Base-by-base conservation (phyloP, 306 rosid genomes). In the Vigna radiata region DNA sequence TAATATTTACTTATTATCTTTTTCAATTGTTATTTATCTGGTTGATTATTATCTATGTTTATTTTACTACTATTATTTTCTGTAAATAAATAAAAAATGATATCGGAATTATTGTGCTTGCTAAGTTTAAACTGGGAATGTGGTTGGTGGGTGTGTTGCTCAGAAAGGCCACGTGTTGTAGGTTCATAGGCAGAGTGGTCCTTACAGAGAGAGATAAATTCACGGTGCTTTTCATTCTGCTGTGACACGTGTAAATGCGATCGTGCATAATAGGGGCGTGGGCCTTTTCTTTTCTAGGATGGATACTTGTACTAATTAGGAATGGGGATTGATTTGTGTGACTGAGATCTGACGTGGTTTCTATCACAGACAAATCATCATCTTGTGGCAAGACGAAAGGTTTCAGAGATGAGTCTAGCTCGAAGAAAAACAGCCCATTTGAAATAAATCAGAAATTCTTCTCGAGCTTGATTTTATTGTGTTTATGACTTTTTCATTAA, bases 231-330 rank as follows among this genome's bases (percentile, higher is more conserved):
- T 69, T 48, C 78, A 41, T 81, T 52, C 39, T 48, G 47, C 3
- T 12, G 61, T 7, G 80, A 81, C 91, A 81, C 91, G 89, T 81
- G 81, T 81, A 70, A 19, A 68, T 56, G 61, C 2, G 31, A 78
- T 48, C 50, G 55, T 55, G 29, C 18, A 50, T 56, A 15, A 58
- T 68, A 4, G 19, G 19, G 27, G 19, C 10, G 66, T 53, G 77
- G 52, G 37, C 58, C 79, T 50, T 59, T 81, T 66, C 21, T 37
- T 13, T 13, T 23, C 25, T 9, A 64, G 43, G 69, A 46, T 44
- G 65, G 78, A 17, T 79, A 53, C 55, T 60, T 18, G 18, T 46
- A 33, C 23, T 7, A 7, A 12, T 54, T 11, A 1, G 54, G 53
- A 43, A 49, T 21, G 37, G 12, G 59, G 33, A 16, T 25, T 10